Evolutionary conservation across 345 rosid species (phyloP), one percentile per base, ranked within the genome.

Genomic region (Noccaea bulbosa): DNA sequence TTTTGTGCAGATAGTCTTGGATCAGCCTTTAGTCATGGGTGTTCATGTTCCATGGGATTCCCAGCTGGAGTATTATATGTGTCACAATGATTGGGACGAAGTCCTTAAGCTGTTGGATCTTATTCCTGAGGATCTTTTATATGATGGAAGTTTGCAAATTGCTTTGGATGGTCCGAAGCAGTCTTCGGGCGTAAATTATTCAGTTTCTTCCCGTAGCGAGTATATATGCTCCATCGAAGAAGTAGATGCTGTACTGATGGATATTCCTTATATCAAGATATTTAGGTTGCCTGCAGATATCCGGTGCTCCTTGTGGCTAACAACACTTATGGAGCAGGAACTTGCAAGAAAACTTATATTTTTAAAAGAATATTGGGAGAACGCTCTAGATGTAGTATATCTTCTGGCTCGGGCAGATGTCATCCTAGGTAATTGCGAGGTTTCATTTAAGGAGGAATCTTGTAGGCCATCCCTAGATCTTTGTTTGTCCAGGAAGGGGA

Each of bases 51-150:
- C 84, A 34, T 94, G 97, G 99, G 96, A 94, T 49, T 91, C 99
- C 14, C 96, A 91, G 78, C 76, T 94, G 72, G 97, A 91, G 88
- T 94, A 91, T 69, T 76, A 86, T 71, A 75, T 84, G 70, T 85
- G 86, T 76, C 99, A 87, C 76, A 89, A 89, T 87, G 92, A 94
- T 71, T 89, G 92, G 97, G 92, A 85, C 69, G 99, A 94, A 81
- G 90, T 91, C 70, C 82, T 73, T 30, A 89, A 87, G 80, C 83
- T 91, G 59, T 72, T 94, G 81, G 90, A 88, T 64, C 65, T 86
- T 68, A 76, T 94, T 70, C 97, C 99, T 74, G 59, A 81, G 59
- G 83, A 90, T 61, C 78, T 80, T 56, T 71, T 91, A 75, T 80
- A 81, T 41, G 83, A 81, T 72, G 96, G 95, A 79, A 89, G 79